Conservation (phyloP, 2,329 filamentous ascomycete species). For the Fusarium ambrosium region DNA sequence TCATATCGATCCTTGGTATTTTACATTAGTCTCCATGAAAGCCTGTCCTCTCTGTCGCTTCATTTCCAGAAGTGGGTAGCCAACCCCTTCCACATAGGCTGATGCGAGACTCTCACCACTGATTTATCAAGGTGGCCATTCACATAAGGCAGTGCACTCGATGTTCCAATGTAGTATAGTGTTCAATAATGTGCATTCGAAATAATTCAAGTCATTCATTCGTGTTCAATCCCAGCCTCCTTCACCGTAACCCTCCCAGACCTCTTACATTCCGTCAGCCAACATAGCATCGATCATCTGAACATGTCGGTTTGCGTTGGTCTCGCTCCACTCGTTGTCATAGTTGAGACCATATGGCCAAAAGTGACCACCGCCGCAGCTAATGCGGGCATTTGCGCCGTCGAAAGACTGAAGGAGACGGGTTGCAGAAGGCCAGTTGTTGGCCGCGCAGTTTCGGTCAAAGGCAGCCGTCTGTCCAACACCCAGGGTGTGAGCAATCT, state of each 20-base stretch:
- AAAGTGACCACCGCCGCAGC: constrained; percentile 56
- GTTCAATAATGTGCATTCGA: neutral
- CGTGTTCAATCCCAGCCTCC: neutral
- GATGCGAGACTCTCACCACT: neutral
- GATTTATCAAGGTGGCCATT: neutral
- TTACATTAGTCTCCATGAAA: neutral
- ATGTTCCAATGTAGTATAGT: too few relatives aligned
- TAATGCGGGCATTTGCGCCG: constrained; percentile 53
- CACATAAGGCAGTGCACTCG: neutral
- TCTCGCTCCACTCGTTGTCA: constrained; percentile 61
- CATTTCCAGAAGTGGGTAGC: neutral
- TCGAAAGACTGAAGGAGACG: constrained; percentile 58
- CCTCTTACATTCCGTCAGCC: constrained; percentile 51
- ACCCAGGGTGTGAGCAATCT: constrained; percentile 63
- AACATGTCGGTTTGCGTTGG: constrained; percentile 59
- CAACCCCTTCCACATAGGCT: neutral
- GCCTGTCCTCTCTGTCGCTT: neutral
- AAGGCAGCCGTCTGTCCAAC: constrained; percentile 61
- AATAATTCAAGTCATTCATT: neutral
- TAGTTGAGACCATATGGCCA: constrained; percentile 60
- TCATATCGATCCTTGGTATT: neutral
- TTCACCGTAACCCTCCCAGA: neutral
- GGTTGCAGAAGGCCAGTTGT: constrained; percentile 58
- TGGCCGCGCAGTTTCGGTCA: constrained; percentile 53
- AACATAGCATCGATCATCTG: constrained; percentile 61